Conservation (phyloP, 306 rosid species). For the Ziziphus jujuba region DNA sequence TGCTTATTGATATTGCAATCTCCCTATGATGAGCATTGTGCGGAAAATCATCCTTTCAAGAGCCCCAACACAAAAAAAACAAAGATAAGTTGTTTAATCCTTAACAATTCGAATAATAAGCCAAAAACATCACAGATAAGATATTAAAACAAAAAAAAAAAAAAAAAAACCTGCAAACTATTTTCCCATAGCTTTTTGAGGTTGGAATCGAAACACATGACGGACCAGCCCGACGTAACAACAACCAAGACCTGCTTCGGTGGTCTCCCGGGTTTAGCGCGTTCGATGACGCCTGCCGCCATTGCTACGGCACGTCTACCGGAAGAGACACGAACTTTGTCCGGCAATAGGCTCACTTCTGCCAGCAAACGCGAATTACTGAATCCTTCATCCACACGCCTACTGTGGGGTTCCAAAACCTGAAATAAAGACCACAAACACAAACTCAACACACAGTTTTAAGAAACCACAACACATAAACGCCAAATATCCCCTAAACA, state of each 20-base stretch:
- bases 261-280: slow-evolving; percentile 60
- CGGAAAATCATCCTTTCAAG: slow-evolving; percentile 83
- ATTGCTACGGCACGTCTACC: slow-evolving; percentile 96
- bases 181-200: slow-evolving; percentile 89
- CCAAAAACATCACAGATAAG: background rate
- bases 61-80: slow-evolving; percentile 17
- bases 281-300: slow-evolving; percentile 86
- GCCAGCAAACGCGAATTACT: slow-evolving; percentile 74
- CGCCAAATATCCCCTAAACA: background rate
- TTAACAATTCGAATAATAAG: background rate
- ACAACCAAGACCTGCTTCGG: slow-evolving; percentile 87
- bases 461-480: background rate
- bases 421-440: slow-evolving; percentile 27
- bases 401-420: slow-evolving; percentile 89
- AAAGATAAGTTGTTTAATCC: background rate
- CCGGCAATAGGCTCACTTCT: slow-evolving; percentile 85
- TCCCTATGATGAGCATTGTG: slow-evolving; percentile 97
- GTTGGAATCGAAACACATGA: slow-evolving; percentile 97
- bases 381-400: slow-evolving; percentile 93
- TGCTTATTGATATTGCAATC: slow-evolving; percentile 78
- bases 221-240: slow-evolving; percentile 94
- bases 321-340: slow-evolving; percentile 76
- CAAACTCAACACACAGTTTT: background rate
- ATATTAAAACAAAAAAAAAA: too few relatives aligned
- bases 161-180: slow-evolving; percentile 96